These are phyloP conservation scores for Penicillium robsamsonii DNA, from an alignment of 495 filamentous ascomycete genomes.

Conservation along the genomic window DNA sequence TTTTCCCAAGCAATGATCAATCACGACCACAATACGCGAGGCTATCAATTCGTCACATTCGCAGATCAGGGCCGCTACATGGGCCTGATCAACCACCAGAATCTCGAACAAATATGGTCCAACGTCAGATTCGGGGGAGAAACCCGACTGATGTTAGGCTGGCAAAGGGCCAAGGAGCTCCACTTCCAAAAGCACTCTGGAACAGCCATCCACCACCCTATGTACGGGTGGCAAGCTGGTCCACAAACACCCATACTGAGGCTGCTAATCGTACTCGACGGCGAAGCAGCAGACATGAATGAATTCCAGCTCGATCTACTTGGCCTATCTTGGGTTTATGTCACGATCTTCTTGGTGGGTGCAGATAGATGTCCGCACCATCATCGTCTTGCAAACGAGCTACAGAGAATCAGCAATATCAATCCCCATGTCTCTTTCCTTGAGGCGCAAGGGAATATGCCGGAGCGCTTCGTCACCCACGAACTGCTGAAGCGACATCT, in stretches of 20 bases:
- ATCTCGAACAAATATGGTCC: conserved; percentile 22
- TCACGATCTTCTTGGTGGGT: conserved; percentile 50
- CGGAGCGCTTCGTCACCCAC: conserved; percentile 47
- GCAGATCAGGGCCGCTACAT: conserved; percentile 36
- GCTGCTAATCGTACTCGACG: conserved; percentile 43
- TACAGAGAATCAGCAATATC: conserved; percentile 46
- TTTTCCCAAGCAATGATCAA: conserved; percentile 46
- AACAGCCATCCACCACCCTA: conserved; percentile 44
- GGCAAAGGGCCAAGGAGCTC: conserved; percentile 49
- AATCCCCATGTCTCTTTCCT: conserved; percentile 50
- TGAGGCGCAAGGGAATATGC: conserved; percentile 48
- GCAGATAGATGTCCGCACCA: conserved; percentile 50
- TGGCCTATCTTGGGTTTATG: conserved; percentile 45
- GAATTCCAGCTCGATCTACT: conserved; percentile 51
- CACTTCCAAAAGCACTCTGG: conserved; percentile 49
- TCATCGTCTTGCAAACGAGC: conserved; percentile 48
- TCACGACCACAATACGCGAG: conserved; percentile 37
- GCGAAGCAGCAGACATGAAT: conserved; percentile 50
- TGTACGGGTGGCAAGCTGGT: conserved; percentile 51
- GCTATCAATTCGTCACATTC: conserved; percentile 46
- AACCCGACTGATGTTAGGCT: conserved; percentile 47
- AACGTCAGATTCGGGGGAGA: conserved; percentile 39
- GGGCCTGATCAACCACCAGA: conserved; percentile 2
- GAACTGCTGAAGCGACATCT: conserved; percentile 50
- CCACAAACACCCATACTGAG: conserved; percentile 44